phyloP scores from a whole-genome alignment of 768 basidiomycete species.

The Amanita thiersii region DNA sequence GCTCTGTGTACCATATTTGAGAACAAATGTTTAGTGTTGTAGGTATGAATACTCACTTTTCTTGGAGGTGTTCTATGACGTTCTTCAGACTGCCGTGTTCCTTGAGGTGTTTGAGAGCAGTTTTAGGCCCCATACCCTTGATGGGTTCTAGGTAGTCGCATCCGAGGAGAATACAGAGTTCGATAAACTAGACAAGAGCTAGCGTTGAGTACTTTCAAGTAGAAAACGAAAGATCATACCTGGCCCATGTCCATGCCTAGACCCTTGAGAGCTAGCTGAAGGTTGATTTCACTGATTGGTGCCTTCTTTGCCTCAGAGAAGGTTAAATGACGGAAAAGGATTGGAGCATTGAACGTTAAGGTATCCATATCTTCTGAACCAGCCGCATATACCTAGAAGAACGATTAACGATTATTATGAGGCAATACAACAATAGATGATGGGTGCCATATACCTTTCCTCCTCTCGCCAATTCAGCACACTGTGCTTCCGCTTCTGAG shows the following conservation, averaged over 20 bases:
- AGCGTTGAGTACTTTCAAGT: neutral
- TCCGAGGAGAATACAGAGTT: conserved; percentile 91
- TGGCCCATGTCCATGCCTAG: conserved; percentile 90
- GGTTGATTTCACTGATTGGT: conserved; percentile 88
- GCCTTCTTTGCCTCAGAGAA: conserved; percentile 97
- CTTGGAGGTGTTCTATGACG: conserved; percentile 71
- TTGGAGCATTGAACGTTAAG: conserved; percentile 87
- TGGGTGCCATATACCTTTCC: conserved; percentile 54
- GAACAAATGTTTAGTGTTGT: no score
- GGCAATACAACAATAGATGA: neutral
- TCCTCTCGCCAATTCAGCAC: conserved; percentile 94
- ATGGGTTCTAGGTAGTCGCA: conserved; percentile 99
- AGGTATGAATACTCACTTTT: conserved; percentile 62
- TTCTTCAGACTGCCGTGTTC: conserved; percentile 68
- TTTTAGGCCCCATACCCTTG: conserved; percentile 93
- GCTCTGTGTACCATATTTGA: conserved; percentile 33
- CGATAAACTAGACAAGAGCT: conserved; percentile 69
- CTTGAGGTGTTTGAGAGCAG: conserved; percentile 84
- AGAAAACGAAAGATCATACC: conserved; percentile 29
- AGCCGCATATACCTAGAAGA: conserved; percentile 80
- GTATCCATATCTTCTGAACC: conserved; percentile 99
- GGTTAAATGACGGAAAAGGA: conserved; percentile 90
- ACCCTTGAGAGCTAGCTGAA: conserved; percentile 77
- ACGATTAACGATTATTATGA: neutral
- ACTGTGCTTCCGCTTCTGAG: conserved; percentile 98